phyloP scores from a whole-genome alignment of 495 filamentous ascomycete species.

The Penicillium cinerascens region DNA sequence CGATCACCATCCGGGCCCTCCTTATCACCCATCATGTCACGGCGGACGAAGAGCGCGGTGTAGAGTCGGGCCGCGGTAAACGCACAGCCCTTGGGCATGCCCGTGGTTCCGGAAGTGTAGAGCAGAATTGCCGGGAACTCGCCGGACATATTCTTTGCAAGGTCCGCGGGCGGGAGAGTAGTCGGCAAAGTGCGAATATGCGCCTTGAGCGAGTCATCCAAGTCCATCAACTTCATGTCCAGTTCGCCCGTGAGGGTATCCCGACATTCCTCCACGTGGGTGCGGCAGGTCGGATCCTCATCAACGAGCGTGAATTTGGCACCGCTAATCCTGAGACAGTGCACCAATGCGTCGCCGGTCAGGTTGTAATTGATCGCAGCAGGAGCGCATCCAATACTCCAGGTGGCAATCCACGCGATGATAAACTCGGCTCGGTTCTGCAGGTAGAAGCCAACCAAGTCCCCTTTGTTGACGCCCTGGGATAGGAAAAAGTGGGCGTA shows the following conservation, averaged over 20 bases:
- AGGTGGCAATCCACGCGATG: slow-evolving; percentile 57
- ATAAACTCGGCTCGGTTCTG: slow-evolving; percentile 67
- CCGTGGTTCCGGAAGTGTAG: slow-evolving; percentile 71
- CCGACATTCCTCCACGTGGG: slow-evolving; percentile 53
- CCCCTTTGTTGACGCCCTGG: slow-evolving; percentile 58
- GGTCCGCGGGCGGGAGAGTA: slow-evolving; percentile 36
- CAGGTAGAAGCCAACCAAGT: slow-evolving; percentile 67
- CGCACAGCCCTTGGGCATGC: slow-evolving; percentile 58
- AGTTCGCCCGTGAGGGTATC: slow-evolving; percentile 46
- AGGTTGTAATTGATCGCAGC: slow-evolving; percentile 75
- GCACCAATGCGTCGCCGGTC: slow-evolving; percentile 59
- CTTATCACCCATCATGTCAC: slow-evolving; percentile 22
- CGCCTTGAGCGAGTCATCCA: slow-evolving; percentile 45
- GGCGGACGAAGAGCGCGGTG: slow-evolving; percentile 23
- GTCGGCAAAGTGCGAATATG: slow-evolving; percentile 48
- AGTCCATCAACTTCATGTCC: slow-evolving; percentile 50
- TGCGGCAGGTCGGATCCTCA: slow-evolving; percentile 51
- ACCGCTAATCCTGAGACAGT: slow-evolving; percentile 62
- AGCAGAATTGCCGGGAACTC: slow-evolving; percentile 58
- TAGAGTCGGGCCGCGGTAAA: slow-evolving; percentile 47
- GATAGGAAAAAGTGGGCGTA: slow-evolving; percentile 63
- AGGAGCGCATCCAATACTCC: slow-evolving; percentile 63
- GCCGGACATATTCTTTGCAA: slow-evolving; percentile 39
- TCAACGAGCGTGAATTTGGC: slow-evolving; percentile 64
- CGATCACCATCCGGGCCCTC: slow-evolving; percentile 50